Base-by-base conservation (phyloP, 345 rosid genomes). In the Microcos paniculata region DNA sequence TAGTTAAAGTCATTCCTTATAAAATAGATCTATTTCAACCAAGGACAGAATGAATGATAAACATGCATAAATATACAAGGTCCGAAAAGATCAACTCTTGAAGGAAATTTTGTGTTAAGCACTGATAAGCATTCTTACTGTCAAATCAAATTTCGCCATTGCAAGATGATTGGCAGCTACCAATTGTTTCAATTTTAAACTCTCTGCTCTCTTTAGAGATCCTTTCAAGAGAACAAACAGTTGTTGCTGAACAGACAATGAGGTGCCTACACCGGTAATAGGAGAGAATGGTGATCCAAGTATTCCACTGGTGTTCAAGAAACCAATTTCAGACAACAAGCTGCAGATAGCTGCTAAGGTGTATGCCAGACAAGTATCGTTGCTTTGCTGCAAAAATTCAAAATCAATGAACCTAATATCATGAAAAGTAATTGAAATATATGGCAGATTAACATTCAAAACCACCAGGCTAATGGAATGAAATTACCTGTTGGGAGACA, bases 361-460 rank as follows among this genome's bases (percentile, higher is more conserved):
- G 82, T 96, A 96, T 51, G 97, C 98, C 85, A 96, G 98, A 84
- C 97, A 96, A 57, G 94, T 87, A 75, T 93, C 99, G 81, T 93
- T 89, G 78, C 91, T 85, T 79, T 85, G 84, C 99, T 96, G 96
- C 92, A 88, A 23, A 82, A 80, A 80, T 57, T 38, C n/a, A 75
- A 81, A 77, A 67, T 46, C 33, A 80, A 76, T 52, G 71, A 74
- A 55, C 63, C 59, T 43, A 28, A 21, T 13, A 30, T 21, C 13
- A 59, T 3, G 46, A 61, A 57, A 68, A 61, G 53, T 23, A 51
- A 62, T 46, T 43, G 11, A 30, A 65, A 64, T 31, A 75, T 28
- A 42, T 5, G 53, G 18, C 11, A 61, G 8, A 71, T 31, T 72
- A 69, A 73, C 72, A 63, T 49, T 48, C 53, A 18, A 59, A 48